phyloP scores from a whole-genome alignment of 768 basidiomycete genomes.

The Hemileccinum impolitum region DNA sequence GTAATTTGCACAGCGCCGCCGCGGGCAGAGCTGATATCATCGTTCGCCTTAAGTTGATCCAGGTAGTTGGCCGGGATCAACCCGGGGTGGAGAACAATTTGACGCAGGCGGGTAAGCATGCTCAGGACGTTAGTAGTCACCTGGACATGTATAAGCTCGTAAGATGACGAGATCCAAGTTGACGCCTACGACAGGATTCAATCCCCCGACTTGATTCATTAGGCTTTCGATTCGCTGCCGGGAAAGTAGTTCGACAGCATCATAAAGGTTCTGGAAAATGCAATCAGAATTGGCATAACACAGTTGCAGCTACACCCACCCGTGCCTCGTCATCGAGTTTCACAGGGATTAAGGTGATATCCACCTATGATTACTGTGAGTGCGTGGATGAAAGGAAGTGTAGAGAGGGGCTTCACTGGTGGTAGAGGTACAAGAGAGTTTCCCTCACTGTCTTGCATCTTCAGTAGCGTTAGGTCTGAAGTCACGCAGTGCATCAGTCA shows the following conservation, averaged over 20 bases:
- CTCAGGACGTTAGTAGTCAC: conserved; percentile 68
- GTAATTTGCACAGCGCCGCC: conserved; percentile 40
- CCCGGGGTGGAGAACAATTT: conserved; percentile 75
- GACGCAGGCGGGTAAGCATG: conserved; percentile 84
- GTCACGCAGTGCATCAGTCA: background rate
- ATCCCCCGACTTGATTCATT: conserved; percentile 39
- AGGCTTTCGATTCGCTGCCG: conserved; percentile 57
- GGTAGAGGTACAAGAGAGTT: conserved; percentile 74
- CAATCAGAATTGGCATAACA: background rate
- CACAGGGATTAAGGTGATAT: conserved; percentile 73
- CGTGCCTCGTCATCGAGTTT: conserved; percentile 60
- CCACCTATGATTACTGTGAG: conserved; percentile 46
- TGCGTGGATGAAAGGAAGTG: conserved; percentile 2
- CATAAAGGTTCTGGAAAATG: conserved; percentile 53
- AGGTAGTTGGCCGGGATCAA: conserved; percentile 71
- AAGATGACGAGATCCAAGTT: background rate
- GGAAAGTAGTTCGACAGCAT: conserved; percentile 63
- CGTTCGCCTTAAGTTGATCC: conserved; percentile 47
- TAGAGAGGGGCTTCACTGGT: conserved; percentile 38
- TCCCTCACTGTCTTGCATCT: conserved; percentile 85
- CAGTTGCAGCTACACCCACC: conserved; percentile 36
- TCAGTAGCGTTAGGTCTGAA: conserved; percentile 17
- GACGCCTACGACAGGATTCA: conserved; percentile 39
- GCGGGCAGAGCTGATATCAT: conserved; percentile 24
- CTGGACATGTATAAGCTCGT: conserved; percentile 33